Evolutionary conservation across 164 flowering plant genomes (phyloP), one percentile per base, ranked within the genome.

Genomic region (Euptelea pleiosperma): DNA sequence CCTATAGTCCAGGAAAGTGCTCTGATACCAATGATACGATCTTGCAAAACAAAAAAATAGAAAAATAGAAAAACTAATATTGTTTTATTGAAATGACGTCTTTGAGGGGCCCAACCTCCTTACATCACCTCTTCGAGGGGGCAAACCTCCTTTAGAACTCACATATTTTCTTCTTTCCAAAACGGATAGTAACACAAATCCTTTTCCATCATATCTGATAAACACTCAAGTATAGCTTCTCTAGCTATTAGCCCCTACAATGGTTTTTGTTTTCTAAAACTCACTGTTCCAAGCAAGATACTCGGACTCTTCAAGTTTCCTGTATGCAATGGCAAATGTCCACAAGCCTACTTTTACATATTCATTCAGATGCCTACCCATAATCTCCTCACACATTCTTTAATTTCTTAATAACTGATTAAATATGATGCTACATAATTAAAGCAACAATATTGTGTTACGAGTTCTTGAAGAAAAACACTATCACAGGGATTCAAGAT

Each of bases 281-380:
- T 91, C 96, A 60, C 50, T 72, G 66, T 81, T 94, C 99, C 99
- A 94, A 52, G 80, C 71, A 57, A 69, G 34, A 67, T 85, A 94
- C 66, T 94, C 96, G n/a, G 82, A 51, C 68, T 89, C 90, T 57
- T 85, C 96, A 69, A 94, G 88, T 64, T 71, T 85, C 67, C 69
- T 87, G 66, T 87, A 94, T 45, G 96, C 84, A 72, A 94, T 83
- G 28, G 95, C 96, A 69, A 94, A 66, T n/a, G 99, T 94, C 16
- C 99, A 84, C 72, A 94, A 72, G 4, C 99, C 99, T 64, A 77
- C 77, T 76, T 94, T 96, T 60, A 90, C 98, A 77, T 89, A 94
- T 52, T 85, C 95, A 76, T 80, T 91, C 63, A 94, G 73, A 73
- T 94, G 94, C 73, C 35, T 84, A 14, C 68, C 80, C 21, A 98